phyloP scores from a whole-genome alignment of 306 rosid species.

The Trifolium fragiferum region DNA sequence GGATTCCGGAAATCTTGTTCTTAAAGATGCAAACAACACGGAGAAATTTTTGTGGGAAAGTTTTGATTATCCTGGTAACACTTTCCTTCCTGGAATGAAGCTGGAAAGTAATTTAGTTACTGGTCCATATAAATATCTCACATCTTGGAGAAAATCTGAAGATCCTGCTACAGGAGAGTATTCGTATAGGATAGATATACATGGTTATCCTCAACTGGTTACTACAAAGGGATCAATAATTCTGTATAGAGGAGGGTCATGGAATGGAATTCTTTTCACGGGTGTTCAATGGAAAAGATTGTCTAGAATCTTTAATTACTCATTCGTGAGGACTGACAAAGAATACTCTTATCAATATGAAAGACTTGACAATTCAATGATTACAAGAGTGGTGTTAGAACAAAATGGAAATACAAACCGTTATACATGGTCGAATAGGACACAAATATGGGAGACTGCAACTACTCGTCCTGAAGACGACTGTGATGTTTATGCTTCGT shows the following conservation, averaged over 20 bases:
- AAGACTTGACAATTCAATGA: too few relatives aligned
- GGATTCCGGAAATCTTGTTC: slow-evolving; percentile 47
- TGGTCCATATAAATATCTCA: slow-evolving; percentile 32
- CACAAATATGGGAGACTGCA: slow-evolving; percentile 34
- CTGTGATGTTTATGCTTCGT: background rate
- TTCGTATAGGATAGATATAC: slow-evolving; percentile 26
- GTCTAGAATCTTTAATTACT: background rate
- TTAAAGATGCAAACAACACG: background rate
- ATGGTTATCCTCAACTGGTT: slow-evolving; percentile 36
- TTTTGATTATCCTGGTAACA: slow-evolving; percentile 46
- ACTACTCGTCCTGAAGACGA: background rate
- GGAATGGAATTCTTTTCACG: slow-evolving; percentile 42
- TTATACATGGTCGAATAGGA: slow-evolving; percentile 21
- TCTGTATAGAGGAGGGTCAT: slow-evolving; percentile 18
- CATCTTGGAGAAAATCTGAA: slow-evolving; percentile 22
- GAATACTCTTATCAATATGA: too few relatives aligned
- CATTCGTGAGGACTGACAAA: background rate
- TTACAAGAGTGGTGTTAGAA: background rate
- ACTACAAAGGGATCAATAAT: background rate
- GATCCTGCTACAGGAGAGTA: slow-evolving; percentile 33
- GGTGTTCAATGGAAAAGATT: background rate
- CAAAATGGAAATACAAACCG: slow-evolving; percentile 17
- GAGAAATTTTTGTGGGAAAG: slow-evolving; percentile 40
- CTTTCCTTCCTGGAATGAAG: slow-evolving; percentile 36
- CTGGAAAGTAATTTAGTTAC: background rate